phyloP scores from a whole-genome alignment of 2,329 filamentous ascomycete species.

The Sporothrix schenckii region DNA sequence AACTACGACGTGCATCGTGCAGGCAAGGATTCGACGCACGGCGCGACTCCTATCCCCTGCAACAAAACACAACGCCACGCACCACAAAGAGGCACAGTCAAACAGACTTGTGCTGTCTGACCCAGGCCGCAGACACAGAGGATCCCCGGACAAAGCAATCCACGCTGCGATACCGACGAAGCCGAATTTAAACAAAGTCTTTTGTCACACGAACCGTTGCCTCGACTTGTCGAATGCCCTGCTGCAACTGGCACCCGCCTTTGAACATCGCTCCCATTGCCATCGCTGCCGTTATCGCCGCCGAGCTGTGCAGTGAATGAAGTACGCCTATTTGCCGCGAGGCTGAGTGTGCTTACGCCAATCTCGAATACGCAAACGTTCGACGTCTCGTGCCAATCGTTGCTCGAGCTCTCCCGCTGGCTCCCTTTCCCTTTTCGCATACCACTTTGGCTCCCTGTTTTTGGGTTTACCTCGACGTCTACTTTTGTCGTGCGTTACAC shows the following conservation, averaged over 20 bases:
- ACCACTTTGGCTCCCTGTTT: neutral
- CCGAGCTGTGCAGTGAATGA: conserved; percentile 27
- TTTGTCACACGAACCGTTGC: conserved; percentile 12
- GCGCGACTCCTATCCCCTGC: neutral
- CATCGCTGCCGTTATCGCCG: conserved; percentile 16
- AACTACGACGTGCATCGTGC: neutral
- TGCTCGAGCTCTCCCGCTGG: conserved; percentile 4
- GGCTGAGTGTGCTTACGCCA: conserved; percentile 28
- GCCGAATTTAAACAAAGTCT: conserved; percentile 9
- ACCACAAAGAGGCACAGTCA: conserved; percentile 16
- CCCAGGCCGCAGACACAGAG: conserved; percentile 1
- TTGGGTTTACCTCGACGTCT: neutral
- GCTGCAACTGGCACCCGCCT: neutral
- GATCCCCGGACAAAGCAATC: neutral
- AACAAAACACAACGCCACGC: conserved; percentile 11
- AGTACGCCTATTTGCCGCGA: conserved; percentile 22
- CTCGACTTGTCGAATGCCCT: conserved; percentile 25
- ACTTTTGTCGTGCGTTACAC: conserved; percentile 5
- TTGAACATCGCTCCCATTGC: neutral
- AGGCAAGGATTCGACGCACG: conserved; percentile 9
- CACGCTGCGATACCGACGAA: conserved; percentile 22
- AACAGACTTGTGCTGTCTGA: neutral
- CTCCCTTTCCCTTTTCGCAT: conserved; percentile 17
- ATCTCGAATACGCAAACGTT: neutral
- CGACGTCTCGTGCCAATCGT: conserved; percentile 20